A percentile compares a stretch with the other conserved stretches of the same genome.
Evolutionary conservation across 345 rosid genomes (phyloP).

Genomic region (Euphorbia tirucalli): DNA sequence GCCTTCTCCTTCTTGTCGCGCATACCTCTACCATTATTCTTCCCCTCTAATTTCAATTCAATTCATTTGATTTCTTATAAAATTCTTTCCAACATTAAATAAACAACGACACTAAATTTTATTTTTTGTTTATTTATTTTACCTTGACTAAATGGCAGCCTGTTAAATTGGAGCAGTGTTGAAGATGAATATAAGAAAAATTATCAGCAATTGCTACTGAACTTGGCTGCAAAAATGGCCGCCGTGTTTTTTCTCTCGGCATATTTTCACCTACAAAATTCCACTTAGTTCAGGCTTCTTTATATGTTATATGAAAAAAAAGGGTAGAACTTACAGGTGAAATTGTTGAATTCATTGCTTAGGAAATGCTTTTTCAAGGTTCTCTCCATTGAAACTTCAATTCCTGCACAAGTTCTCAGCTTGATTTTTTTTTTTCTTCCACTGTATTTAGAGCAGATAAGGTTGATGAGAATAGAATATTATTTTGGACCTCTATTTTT

Average conservation of each 20-base stretch:
- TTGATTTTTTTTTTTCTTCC: constrained; percentile 6
- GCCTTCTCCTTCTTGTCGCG: constrained; percentile 59
- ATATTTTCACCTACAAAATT: constrained; percentile 25
- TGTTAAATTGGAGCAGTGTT: not conserved
- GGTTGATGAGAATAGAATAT: constrained; percentile 18
- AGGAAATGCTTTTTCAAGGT: constrained; percentile 21
- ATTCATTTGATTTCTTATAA: not conserved
- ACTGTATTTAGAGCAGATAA: not conserved
- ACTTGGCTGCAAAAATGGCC: constrained; percentile 24
- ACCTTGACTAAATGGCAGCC: constrained; percentile 32
- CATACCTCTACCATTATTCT: constrained; percentile 24
- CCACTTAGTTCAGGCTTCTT: not conserved
- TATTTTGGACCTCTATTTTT: constrained; percentile 15
- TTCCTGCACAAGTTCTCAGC: constrained; percentile 21
- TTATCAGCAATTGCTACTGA: constrained; percentile 8
- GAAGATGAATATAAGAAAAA: constrained; percentile 14
- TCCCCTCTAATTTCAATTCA: not conserved
- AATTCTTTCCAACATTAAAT: not conserved
- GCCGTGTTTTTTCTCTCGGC: constrained; percentile 1
- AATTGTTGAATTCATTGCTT: constrained; percentile 18
- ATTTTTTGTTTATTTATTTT: not conserved
- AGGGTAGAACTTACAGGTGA: constrained; percentile 37
- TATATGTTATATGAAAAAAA: not conserved
- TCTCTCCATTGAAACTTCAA: constrained; percentile 20
- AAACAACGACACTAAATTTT: no score